Percentiles rank a stretch among this genome's conserved stretches.
These are phyloP conservation scores for Chlorophyllum brunneum DNA, from an alignment of 768 basidiomycete species.

Conservation along the genomic window DNA sequence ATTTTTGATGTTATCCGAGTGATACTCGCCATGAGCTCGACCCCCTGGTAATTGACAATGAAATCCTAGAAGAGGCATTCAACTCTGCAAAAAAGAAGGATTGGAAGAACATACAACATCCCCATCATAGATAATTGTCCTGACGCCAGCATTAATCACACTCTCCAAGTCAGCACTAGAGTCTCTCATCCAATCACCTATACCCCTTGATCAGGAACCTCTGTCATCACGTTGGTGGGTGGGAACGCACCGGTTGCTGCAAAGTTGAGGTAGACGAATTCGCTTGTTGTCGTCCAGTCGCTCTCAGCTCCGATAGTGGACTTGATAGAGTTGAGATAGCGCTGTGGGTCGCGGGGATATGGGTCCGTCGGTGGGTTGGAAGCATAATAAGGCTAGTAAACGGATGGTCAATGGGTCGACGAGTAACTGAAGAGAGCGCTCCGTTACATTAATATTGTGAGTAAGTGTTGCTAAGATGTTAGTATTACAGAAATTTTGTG, in stretches of 20 bases:
- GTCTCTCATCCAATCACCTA: constrained; percentile 58
- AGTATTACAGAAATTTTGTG: constrained; percentile 57
- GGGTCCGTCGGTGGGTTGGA: constrained; percentile 37
- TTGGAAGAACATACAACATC: constrained; percentile 40
- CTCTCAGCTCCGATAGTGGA: constrained; percentile 40
- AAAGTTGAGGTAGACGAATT: constrained; percentile 42
- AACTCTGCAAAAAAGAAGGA: background rate
- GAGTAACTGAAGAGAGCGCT: background rate
- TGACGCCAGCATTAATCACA: constrained; percentile 54
- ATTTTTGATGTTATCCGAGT: background rate
- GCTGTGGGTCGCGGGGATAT: constrained; percentile 41
- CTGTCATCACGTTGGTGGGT: too few relatives aligned
- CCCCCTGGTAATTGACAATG: constrained; percentile 49
- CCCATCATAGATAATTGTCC: constrained; percentile 52
- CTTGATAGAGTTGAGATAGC: constrained; percentile 26
- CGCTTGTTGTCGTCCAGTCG: constrained; percentile 37
- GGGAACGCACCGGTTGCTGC: constrained; percentile 16
- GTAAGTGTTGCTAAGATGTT: constrained; percentile 49
- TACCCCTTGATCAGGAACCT: constrained; percentile 11
- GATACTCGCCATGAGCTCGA: constrained; percentile 49
- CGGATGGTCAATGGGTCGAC: background rate
- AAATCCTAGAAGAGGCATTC: constrained; percentile 32
- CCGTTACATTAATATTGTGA: constrained; percentile 45
- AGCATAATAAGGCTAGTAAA: constrained; percentile 42
- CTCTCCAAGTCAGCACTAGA: constrained; percentile 45